Conservation (phyloP, 2,329 filamentous ascomycete genomes). For the Proliferodiscus dingleyae region DNA sequence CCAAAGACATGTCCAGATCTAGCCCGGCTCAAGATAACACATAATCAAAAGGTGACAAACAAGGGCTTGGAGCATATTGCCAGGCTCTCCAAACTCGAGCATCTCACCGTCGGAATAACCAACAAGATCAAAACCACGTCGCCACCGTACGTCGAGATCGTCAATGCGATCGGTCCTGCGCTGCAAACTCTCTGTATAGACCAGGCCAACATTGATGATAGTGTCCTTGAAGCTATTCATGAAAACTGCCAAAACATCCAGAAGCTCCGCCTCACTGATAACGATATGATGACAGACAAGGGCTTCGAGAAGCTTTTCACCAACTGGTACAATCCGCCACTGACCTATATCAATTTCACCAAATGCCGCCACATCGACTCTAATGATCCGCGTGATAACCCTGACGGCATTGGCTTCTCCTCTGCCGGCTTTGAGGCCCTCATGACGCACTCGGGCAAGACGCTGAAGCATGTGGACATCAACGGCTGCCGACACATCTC, state of each 20-base stretch:
- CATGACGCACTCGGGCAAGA: slow-evolving; percentile 74
- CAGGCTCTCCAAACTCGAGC: slow-evolving; percentile 58
- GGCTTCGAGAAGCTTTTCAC: slow-evolving; percentile 70
- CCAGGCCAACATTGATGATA: slow-evolving; percentile 63
- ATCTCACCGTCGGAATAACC: slow-evolving; percentile 68
- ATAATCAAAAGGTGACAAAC: slow-evolving; percentile 70
- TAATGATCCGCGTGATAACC: slow-evolving; percentile 59
- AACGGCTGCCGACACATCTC: slow-evolving; percentile 80
- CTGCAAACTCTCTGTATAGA: slow-evolving; percentile 77
- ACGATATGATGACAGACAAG: slow-evolving; percentile 68
- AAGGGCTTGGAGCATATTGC: slow-evolving; percentile 62
- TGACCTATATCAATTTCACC: slow-evolving; percentile 69
- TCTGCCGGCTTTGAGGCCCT: slow-evolving; percentile 71
- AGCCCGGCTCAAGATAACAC: slow-evolving; percentile 70
- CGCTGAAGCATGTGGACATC: slow-evolving; percentile 66
- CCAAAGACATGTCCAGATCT: slow-evolving; percentile 62
- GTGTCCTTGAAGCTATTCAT: slow-evolving; percentile 66
- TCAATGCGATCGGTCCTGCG: slow-evolving; percentile 56
- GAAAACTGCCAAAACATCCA: slow-evolving; percentile 59
- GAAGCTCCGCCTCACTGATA: slow-evolving; percentile 80
- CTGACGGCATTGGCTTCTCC: slow-evolving; percentile 66
- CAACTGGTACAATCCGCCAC: slow-evolving; percentile 67
- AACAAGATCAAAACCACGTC: slow-evolving; percentile 42
- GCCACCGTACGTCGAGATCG: slow-evolving; percentile 53
- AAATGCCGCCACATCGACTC: slow-evolving; percentile 75